Conservation (phyloP, 495 filamentous ascomycete genomes). For the Hypoxylon perforatum region DNA sequence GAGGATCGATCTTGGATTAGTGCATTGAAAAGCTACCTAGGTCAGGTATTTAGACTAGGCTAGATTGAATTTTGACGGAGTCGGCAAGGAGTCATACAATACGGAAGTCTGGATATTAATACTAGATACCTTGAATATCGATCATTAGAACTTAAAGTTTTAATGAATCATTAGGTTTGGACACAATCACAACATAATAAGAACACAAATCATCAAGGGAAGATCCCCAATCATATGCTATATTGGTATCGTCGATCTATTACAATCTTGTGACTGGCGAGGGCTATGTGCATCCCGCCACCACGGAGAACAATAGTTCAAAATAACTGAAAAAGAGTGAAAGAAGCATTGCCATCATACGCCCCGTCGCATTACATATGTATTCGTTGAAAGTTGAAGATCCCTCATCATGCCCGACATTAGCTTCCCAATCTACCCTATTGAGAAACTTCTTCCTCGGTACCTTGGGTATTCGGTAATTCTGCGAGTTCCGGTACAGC, state of each 20-base stretch:
- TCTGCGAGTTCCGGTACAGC: slow-evolving; percentile 5
- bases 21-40: slow-evolving; percentile 44
- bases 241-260: slow-evolving; percentile 49
- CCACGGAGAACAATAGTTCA: slow-evolving; percentile 28
- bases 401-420: not conserved
- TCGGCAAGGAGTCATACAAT: too few species aligned
- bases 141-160: too few species aligned
- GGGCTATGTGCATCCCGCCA: slow-evolving; percentile 19
- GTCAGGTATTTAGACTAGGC: too few species aligned
- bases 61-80: too few species aligned
- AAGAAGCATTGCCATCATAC: slow-evolving; percentile 11
- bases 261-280: slow-evolving; percentile 37
- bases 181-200: too few species aligned
- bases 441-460: not conserved
- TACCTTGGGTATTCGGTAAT: not conserved
- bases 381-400: slow-evolving; percentile 17
- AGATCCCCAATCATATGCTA: slow-evolving; percentile 25
- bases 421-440: slow-evolving; percentile 6
- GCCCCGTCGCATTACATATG: slow-evolving; percentile 23
- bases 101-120: not conserved
- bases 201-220: not conserved
- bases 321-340: slow-evolving; percentile 12
- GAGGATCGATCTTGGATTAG: slow-evolving; percentile 50
- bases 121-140: too few species aligned
- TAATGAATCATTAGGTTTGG: too few species aligned